Base-by-base conservation (phyloP, 2,329 filamentous ascomycete species). In the Pseudogymnoascus sp. region DNA sequence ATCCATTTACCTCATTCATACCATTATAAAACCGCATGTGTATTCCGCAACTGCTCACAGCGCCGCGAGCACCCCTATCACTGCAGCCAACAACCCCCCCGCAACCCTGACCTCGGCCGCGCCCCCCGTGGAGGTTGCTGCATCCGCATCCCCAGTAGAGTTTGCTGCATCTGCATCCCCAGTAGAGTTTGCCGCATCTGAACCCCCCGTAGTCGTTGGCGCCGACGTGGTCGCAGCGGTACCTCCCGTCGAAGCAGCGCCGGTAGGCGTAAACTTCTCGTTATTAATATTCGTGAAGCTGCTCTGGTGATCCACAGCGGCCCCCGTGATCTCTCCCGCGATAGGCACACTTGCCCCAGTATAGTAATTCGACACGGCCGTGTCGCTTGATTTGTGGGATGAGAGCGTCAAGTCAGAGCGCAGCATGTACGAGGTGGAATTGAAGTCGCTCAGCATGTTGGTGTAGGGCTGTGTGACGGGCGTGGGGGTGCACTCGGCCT, bases 331-430 rank as follows among this genome's bases (percentile, higher is more conserved):
- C 16, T 60, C 12, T 2, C 60, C 60, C 2, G 43, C 30, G 14
- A 41, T 50, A 6, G 50, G 5, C 7, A 35, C 9, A 2, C 25
- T 30, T 11, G 60, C 59, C 4, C 37, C 57, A 37, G 60, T 62
- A 16, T 39, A 62, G 39, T 62, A 62, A 18, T 22, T 34, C 30
- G n/a, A 28, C n/a, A 39, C 38, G 30, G 22, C 35, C 18, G 60
- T 60, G 14, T 62, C 28, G 18, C 8, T 50, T 60, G 60, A 60
- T 22, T 60, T 58, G 43, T 62, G 37, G 4, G 60, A 30, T 12
- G 25, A 54, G n/a, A 54, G 25, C 8, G n/a, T 18, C 4, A 18
- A 5, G 25, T 30, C 25, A 9, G 43, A 4, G 25, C n/a, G 28
- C n/a, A 12, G 1, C 5, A 6, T 3, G 7, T 30, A 16, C 7